These are phyloP conservation scores for Tetrahymena thermophila DNA, from an alignment of 73 alveolate species.

Conservation along the genomic window DNA sequence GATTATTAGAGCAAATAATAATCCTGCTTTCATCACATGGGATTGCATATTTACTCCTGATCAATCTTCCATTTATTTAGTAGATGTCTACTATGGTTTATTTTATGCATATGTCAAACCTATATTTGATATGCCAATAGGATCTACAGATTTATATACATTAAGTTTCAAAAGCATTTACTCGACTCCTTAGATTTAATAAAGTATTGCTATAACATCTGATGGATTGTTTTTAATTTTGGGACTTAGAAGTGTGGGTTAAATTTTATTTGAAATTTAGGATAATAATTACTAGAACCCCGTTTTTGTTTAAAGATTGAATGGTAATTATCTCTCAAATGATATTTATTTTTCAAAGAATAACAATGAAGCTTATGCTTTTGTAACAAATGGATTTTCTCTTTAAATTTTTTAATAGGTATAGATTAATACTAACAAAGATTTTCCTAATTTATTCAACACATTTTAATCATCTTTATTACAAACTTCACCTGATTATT, in stretches of 20 bases:
- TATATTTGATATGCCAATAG: background rate
- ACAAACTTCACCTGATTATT: background rate
- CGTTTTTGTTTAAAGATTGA: background rate
- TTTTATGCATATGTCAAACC: background rate
- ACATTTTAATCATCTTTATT: background rate
- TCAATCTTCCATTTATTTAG: background rate
- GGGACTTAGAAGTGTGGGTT: background rate
- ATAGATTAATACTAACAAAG: background rate
- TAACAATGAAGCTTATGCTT: background rate
- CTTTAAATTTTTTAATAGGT: background rate
- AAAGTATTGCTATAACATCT: background rate
- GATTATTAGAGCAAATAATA: background rate
- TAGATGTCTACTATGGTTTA: background rate
- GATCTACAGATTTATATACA: background rate
- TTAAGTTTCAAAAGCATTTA: background rate
- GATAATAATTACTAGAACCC: background rate
- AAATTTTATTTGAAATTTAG: background rate
- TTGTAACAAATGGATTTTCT: background rate
- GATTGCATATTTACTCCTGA: background rate
- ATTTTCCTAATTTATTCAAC: background rate
- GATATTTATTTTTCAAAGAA: background rate
- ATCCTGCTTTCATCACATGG: background rate
- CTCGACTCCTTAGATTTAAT: background rate
- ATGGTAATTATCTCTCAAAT: background rate
- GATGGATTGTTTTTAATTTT: background rate